Evolutionary conservation across 2,329 filamentous ascomycete species (phyloP).

Genomic region (Cladosporium sp.): DNA sequence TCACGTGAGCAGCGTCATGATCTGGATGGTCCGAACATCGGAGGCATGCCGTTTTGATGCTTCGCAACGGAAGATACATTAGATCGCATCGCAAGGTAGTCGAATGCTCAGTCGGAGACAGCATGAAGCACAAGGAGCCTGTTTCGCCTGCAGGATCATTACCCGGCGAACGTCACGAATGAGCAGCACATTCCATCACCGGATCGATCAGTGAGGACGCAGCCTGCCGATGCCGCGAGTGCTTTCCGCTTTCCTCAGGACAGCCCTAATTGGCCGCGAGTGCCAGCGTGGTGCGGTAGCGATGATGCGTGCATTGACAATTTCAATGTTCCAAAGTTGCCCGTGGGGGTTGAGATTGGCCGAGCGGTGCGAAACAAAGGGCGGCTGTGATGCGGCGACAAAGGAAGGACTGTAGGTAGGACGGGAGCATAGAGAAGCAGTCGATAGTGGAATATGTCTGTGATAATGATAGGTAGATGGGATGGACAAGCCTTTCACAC

Average conservation of each 20-base stretch:
- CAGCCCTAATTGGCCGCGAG: neutral
- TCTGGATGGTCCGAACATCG: neutral
- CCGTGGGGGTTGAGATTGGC: slow-evolving; percentile 3
- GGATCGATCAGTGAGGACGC: neutral
- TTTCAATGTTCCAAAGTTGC: neutral
- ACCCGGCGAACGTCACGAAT: neutral
- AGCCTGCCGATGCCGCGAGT: neutral
- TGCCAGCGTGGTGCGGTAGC: neutral
- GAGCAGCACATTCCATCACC: neutral
- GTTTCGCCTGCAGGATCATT: too few relatives aligned
- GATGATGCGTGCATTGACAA: slow-evolving; percentile 7
- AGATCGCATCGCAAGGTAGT: too few relatives aligned
- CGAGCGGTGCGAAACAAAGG: neutral
- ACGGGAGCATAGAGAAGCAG: neutral
- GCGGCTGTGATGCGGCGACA: neutral
- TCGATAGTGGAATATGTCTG: neutral
- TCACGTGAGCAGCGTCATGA: neutral
- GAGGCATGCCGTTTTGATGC: neutral
- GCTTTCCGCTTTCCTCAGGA: neutral
- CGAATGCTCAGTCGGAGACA: too few relatives aligned
- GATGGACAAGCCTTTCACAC: neutral
- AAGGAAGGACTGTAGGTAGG: neutral
- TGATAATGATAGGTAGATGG: neutral
- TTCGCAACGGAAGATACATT: too few relatives aligned
- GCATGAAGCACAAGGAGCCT: too few relatives aligned